Percentiles rank a stretch among this genome's conserved stretches.
Evolutionary conservation across 106 monocot species (phyloP).

Genomic region (Hemerocallis citrina): DNA sequence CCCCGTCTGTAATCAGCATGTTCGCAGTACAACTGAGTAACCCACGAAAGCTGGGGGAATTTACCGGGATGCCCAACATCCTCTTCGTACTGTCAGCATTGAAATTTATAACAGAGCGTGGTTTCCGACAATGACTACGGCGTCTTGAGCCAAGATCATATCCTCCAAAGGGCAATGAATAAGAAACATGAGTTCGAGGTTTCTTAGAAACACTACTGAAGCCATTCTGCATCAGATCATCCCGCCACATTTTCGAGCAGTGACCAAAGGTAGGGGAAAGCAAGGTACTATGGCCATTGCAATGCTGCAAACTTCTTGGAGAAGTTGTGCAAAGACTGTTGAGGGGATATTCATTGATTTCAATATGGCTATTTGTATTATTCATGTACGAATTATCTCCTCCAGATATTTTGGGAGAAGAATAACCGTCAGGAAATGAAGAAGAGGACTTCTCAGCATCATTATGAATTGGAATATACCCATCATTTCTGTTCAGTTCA

Average conservation of each 20-base stretch:
- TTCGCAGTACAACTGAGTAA: conserved; percentile 62
- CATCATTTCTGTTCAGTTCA: too few relatives aligned
- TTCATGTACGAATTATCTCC: conserved; percentile 16
- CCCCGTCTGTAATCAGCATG: conserved; percentile 55
- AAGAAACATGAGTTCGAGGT: conserved; percentile 63
- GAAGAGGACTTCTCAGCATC: conserved; percentile 22
- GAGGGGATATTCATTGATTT: conserved; percentile 20
- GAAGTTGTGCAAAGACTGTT: conserved; percentile 32
- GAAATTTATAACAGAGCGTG: conserved; percentile 31
- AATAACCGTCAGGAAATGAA: conserved; percentile 28
- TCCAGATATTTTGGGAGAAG: conserved; percentile 37
- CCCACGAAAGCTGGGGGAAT: conserved; percentile 18
- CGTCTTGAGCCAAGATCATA: conserved; percentile 28
- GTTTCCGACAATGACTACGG: conserved; percentile 30
- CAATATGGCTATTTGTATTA: conserved; percentile 2
- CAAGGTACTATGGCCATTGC: conserved; percentile 26
- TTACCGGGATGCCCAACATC: conserved; percentile 10
- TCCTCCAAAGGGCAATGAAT: conserved; percentile 38
- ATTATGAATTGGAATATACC: too few relatives aligned
- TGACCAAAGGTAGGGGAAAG: conserved; percentile 30
- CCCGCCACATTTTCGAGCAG: conserved; percentile 25
- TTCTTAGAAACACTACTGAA: conserved; percentile 40
- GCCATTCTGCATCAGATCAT: conserved; percentile 35
- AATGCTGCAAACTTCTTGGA: conserved; percentile 36
- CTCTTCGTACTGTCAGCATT: conserved; percentile 26